phyloP scores from a whole-genome alignment of 768 basidiomycete species.

The Panaeolus cyanescens region DNA sequence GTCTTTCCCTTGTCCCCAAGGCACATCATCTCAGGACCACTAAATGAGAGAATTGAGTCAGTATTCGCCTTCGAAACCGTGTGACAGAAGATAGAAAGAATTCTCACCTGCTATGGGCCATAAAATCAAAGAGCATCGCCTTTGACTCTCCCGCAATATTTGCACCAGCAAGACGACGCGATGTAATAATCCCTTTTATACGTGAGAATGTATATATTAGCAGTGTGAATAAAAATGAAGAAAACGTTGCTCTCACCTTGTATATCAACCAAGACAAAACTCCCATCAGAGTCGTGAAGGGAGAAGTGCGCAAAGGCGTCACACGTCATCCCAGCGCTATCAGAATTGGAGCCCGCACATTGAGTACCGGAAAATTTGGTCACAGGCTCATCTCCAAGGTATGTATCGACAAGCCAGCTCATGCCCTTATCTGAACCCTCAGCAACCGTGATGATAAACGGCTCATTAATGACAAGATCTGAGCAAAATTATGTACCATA shows the following conservation, averaged over 20 bases:
- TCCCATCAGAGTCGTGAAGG: constrained; percentile 6
- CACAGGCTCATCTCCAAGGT: background rate
- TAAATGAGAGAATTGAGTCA: no score
- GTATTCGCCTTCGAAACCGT: no score
- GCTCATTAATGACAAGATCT: constrained; percentile 1
- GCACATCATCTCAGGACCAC: no score
- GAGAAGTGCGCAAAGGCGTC: constrained; percentile 16
- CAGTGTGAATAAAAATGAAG: no score
- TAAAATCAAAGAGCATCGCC: no score
- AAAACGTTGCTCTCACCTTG: constrained; percentile 9
- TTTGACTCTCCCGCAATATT: no score
- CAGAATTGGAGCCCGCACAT: constrained; percentile 4
- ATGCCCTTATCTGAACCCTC: background rate
- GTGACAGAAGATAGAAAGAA: no score
- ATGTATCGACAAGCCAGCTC: constrained; percentile 7
- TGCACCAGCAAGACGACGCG: no score
- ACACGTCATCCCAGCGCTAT: constrained; percentile 12
- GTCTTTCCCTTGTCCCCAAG: constrained; percentile 3
- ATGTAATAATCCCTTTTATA: no score
- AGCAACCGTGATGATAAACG: constrained; percentile 4
- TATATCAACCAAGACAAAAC: constrained; percentile 14
- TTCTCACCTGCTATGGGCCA: no score
- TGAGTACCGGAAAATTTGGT: constrained; percentile 8
- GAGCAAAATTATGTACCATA: background rate
- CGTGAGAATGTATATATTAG: no score